Evolutionary conservation across 169 alveolate species (phyloP).

Genomic region (Plasmodium reichenowi): DNA sequence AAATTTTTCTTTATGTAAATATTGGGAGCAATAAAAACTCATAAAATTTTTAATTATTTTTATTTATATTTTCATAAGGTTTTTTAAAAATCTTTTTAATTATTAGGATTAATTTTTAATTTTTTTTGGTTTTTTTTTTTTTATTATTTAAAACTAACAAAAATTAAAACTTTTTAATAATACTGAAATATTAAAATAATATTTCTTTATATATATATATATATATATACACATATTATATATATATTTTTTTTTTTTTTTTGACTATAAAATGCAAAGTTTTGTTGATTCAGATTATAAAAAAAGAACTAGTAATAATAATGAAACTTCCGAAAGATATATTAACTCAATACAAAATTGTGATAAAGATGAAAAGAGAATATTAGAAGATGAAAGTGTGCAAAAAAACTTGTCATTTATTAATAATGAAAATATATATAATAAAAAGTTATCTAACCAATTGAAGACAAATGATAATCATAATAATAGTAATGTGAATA

Average conservation of each 20-base stretch:
- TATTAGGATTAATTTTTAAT: not conserved
- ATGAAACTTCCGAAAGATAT: conserved; percentile 32
- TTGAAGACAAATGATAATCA: conserved; percentile 6
- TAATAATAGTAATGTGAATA: not conserved
- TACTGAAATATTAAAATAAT: not conserved
- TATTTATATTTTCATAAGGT: too few species aligned
- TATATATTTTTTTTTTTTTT: not conserved
- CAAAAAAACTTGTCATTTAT: conserved; percentile 7
- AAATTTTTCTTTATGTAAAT: too few species aligned
- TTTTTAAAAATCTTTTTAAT: too few species aligned
- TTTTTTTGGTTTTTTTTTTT: conserved; percentile 11
- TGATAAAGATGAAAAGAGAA: conserved; percentile 21
- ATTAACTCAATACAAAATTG: not conserved
- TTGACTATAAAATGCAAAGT: conserved; percentile 45
- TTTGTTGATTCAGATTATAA: conserved; percentile 20
- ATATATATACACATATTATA: not conserved
- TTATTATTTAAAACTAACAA: not conserved
- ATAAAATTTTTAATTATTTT: not conserved
- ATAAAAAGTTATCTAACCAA: conserved; percentile 15
- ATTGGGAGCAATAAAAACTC: too few species aligned
- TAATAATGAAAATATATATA: conserved; percentile 7
- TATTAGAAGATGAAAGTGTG: conserved; percentile 9
- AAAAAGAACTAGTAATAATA: not conserved
- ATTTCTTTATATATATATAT: conserved; percentile 4
- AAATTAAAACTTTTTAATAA: too few species aligned